Evolutionary conservation across 2,329 filamentous ascomycete species (phyloP), one percentile per base, ranked within the genome.

Genomic region (Kalmusia sp.): DNA sequence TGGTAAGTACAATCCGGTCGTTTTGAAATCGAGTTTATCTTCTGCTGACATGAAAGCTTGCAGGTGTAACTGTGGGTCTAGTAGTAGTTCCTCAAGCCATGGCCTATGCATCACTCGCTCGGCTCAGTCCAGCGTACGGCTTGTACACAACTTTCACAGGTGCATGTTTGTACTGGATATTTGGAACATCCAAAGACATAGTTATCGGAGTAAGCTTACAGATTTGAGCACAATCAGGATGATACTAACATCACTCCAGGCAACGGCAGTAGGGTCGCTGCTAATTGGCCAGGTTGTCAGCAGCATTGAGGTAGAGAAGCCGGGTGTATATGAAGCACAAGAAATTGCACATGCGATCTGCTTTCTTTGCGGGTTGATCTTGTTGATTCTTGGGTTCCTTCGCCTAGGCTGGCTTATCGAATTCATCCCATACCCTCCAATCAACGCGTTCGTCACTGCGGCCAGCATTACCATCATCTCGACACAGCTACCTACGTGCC

Each of bases 131-230:
- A 3, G 83, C 97, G 67, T 97, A 88, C 67, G 93, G 93, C 48
- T 82, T 97, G 1, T 96, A 96, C 76, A 93, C 93, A 0, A 96
- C 93, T 0, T 97, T 98, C 71, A 95, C 96, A 83, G 93, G 93
- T 45, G 92, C 96, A 3, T 74, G 96, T 57, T 82, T 96, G 54
- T 98, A 98, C 76, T 97, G 93, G 93, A 89, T 97, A 71, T 97
- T 97, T 70, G 93, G 93, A 11, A 98, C 93, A 0, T 97, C 93
- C 2, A 97, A 97, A 73, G 93, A 98, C 72, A 97, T 98, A 65
- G 96, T 93, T 12, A 97, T 97, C 51, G 93, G 93, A 14, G 89
- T 91, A 81, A 77, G 87, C 82, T 4, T 44, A 3, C 22, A 21
- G 24, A 2, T 14, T 1, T 25, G n/a, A 11, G 5, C n/a, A 28